These are phyloP conservation scores for Volvox reticuliferus DNA, from an alignment of 139 green algal genomes.

Conservation along the genomic window DNA sequence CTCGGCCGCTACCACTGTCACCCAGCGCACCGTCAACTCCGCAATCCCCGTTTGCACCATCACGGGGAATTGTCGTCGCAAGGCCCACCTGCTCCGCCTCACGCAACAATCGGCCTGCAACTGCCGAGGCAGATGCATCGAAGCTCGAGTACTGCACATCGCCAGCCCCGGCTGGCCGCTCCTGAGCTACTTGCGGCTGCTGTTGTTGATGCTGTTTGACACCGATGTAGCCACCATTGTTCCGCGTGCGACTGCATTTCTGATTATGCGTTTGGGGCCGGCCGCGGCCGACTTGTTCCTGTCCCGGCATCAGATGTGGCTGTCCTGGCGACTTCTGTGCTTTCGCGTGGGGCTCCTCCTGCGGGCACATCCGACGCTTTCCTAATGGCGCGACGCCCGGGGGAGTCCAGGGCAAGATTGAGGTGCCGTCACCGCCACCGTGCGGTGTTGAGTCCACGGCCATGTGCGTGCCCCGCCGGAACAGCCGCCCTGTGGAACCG, in stretches of 20 bases:
- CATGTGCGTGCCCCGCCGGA: neutral
- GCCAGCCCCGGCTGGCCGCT: neutral
- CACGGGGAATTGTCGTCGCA: too few relatives aligned
- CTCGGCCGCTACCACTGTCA: too few relatives aligned
- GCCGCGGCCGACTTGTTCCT: neutral
- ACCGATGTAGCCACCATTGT: too few relatives aligned
- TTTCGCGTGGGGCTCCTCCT: neutral
- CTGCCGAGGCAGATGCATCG: neutral
- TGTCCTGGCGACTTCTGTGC: neutral
- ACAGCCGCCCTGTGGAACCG: neutral
- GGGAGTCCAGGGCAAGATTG: neutral
- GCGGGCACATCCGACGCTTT: neutral
- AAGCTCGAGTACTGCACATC: neutral
- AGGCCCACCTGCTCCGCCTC: neutral
- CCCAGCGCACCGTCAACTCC: too few relatives aligned
- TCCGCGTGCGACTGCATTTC: too few relatives aligned
- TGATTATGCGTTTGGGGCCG: too few relatives aligned
- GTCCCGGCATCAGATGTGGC: neutral
- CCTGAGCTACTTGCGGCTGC: neutral
- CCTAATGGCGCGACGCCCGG: neutral
- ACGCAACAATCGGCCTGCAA: conserved; percentile 9
- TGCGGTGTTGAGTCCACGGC: too few relatives aligned
- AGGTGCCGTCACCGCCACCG: neutral
- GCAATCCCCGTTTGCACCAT: too few relatives aligned
- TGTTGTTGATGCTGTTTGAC: neutral